Conservation (phyloP, 495 filamentous ascomycete species). For the Hyaloscypha hepaticicola region DNA sequence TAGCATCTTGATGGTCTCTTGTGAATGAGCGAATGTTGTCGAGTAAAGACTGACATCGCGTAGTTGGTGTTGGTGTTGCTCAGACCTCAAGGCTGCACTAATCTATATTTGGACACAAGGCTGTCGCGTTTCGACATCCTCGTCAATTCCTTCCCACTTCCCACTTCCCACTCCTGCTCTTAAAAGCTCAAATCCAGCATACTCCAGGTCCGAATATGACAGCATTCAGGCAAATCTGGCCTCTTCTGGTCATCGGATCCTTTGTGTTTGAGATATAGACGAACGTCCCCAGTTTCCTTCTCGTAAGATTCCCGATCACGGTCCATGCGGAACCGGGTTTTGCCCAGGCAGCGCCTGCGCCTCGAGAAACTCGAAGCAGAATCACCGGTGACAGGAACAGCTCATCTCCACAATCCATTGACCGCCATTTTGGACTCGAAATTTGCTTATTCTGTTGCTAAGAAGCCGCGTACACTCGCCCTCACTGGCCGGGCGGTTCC, state of each 20-base stretch:
- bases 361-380: not conserved
- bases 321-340: not conserved
- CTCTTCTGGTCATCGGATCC: not conserved
- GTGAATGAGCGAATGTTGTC: not conserved
- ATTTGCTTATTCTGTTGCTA: constrained; percentile 1
- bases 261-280: not conserved
- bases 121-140: not conserved
- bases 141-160: not conserved
- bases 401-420: not conserved
- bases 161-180: not conserved
- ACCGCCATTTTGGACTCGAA: constrained; percentile 9
- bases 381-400: not conserved
- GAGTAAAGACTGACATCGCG: not conserved
- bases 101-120: not conserved
- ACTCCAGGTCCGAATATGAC: not conserved
- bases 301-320: not conserved
- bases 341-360: not conserved
- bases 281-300: not conserved
- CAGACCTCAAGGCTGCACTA: not conserved
- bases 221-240: not conserved
- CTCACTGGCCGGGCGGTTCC: constrained; percentile 1
- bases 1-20: constrained; percentile 47
- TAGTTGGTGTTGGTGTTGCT: not conserved
- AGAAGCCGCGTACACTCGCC: not conserved
- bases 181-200: not conserved